Conservation (phyloP, 106 monocot genomes). For the Chionographis japonica region DNA sequence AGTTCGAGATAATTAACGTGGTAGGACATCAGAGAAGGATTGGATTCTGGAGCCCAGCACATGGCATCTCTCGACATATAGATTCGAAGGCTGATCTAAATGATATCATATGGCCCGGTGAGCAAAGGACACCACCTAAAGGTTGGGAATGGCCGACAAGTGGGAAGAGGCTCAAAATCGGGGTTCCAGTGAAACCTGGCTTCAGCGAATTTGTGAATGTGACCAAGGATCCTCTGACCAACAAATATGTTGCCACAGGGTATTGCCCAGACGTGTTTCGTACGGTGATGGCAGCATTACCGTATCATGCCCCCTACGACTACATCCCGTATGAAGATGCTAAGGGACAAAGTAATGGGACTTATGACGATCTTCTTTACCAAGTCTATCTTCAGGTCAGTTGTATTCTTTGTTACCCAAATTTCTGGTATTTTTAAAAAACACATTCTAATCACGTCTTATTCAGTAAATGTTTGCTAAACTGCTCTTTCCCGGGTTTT, state of each 20-base stretch:
- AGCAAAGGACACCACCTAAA: conserved; percentile 11
- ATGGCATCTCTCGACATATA: conserved; percentile 13
- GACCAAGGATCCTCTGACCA: background rate
- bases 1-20: conserved; percentile 51
- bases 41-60: conserved; percentile 39
- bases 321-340: conserved; percentile 22
- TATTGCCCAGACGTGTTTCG: conserved; percentile 61
- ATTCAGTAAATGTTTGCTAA: too few relatives aligned
- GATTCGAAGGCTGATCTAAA: conserved; percentile 2
- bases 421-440: too few relatives aligned
- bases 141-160: conserved; percentile 52
- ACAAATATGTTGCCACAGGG: conserved; percentile 8
- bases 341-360: conserved; percentile 36
- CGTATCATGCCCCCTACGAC: conserved; percentile 31
- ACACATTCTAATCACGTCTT: too few relatives aligned
- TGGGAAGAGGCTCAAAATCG: conserved; percentile 32
- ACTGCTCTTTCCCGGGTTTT: too few relatives aligned
- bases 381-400: conserved; percentile 70
- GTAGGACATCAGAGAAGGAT: conserved; percentile 13
- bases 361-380: conserved; percentile 68
- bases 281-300: conserved; percentile 32
- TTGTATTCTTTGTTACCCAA: background rate
- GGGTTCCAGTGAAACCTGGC: conserved; percentile 45
- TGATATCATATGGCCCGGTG: conserved; percentile 38
- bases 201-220: conserved; percentile 29